Conservation (phyloP, 2,329 filamentous ascomycete genomes). For the Didymella exigua region DNA sequence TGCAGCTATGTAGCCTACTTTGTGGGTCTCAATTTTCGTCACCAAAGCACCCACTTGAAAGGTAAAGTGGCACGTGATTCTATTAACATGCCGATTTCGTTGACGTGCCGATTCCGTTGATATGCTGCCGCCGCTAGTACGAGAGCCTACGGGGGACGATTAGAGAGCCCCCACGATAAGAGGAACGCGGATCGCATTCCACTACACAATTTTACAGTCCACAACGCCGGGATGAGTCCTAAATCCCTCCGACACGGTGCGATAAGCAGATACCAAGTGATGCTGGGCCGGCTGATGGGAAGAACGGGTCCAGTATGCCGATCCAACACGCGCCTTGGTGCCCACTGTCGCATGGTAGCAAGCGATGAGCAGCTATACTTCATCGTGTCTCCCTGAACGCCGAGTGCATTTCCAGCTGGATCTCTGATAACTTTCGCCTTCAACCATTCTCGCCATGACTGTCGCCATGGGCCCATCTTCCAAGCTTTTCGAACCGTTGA, state of each 20-base stretch:
- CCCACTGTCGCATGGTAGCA: conserved; percentile 11
- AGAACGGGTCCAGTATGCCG: not conserved
- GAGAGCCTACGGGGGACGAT: not conserved
- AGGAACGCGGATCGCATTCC: not conserved
- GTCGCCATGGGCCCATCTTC: conserved; percentile 26
- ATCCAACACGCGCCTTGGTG: not conserved
- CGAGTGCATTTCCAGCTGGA: not conserved
- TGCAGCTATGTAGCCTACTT: no score
- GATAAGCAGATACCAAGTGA: not conserved
- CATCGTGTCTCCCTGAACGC: not conserved
- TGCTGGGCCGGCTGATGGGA: not conserved
- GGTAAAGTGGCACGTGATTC: no score
- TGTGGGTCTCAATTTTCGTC: no score
- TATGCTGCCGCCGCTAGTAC: no score
- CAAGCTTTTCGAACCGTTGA: conserved; percentile 43
- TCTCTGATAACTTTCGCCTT: not conserved
- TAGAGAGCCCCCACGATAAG: conserved; percentile 12
- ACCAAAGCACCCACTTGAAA: no score
- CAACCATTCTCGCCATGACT: not conserved
- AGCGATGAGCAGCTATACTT: conserved; percentile 4
- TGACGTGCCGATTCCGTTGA: no score
- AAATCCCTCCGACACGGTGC: not conserved
- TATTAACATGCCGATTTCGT: no score
- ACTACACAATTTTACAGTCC: not conserved
- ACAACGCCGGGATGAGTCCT: not conserved